Evolutionary conservation across 495 filamentous ascomycete genomes (phyloP).

Genomic region (Talaromyces thailandensis): DNA sequence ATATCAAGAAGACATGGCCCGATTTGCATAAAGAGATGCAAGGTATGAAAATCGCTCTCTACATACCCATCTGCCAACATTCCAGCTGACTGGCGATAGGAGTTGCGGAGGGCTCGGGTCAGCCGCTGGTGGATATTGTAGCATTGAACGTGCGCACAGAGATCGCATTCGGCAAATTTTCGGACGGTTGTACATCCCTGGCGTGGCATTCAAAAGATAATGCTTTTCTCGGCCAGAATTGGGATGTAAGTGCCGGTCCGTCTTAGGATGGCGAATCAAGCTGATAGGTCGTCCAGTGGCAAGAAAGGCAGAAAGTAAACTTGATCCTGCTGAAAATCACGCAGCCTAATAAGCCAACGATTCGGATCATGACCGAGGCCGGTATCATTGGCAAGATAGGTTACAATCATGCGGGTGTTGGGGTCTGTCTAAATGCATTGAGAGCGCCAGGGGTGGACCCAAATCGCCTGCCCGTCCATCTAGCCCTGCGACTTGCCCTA

Average conservation of each 20-base stretch:
- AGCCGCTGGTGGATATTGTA: conserved; percentile 48
- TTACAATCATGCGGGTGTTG: conserved; percentile 52
- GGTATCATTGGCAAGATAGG: conserved; percentile 70
- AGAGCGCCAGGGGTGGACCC: conserved; percentile 47
- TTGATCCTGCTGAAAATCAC: conserved; percentile 1
- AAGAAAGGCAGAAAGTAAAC: conserved; percentile 1
- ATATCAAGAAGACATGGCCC: not conserved
- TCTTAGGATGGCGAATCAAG: not conserved
- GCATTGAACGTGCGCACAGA: conserved; percentile 61
- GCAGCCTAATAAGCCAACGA: not conserved
- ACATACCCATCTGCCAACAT: not conserved
- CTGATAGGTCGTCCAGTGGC: not conserved
- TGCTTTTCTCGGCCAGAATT: conserved; percentile 54
- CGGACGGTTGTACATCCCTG: conserved; percentile 56
- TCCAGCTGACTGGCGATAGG: conserved; percentile 17
- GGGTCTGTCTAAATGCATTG: conserved; percentile 61
- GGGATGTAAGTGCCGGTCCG: conserved; percentile 44
- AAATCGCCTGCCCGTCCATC: conserved; percentile 49
- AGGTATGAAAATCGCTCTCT: not conserved
- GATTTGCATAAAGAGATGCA: conserved; percentile 28
- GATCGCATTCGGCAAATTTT: conserved; percentile 54
- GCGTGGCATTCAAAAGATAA: conserved; percentile 35
- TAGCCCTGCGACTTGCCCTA: conserved; percentile 51
- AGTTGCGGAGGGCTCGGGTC: conserved; percentile 49
- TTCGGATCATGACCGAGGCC: conserved; percentile 44